These are phyloP conservation scores for Fusarium metavorans DNA, from an alignment of 2,329 filamentous ascomycete species.

Conservation along the genomic window DNA sequence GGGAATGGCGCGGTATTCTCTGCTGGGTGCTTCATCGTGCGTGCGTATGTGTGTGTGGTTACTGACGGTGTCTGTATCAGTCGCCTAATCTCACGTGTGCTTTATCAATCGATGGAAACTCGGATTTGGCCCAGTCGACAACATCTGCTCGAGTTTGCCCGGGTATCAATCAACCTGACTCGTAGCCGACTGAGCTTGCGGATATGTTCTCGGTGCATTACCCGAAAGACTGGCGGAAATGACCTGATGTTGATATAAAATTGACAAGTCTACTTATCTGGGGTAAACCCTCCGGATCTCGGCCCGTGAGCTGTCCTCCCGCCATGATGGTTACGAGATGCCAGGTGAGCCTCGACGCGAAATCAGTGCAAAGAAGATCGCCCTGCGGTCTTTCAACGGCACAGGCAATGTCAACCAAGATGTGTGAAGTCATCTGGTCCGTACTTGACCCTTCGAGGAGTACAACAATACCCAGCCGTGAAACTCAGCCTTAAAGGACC, in stretches of 20 bases:
- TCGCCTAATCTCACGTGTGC: background rate
- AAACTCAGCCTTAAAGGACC: background rate
- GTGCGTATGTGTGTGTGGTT: background rate
- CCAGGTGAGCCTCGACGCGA: background rate
- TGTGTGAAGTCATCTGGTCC: background rate
- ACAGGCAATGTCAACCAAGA: accelerated
- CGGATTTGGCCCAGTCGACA: background rate
- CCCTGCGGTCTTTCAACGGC: background rate
- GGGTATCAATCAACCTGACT: background rate
- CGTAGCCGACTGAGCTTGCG: background rate
- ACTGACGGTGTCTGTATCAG: background rate
- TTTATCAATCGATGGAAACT: background rate
- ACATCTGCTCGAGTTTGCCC: background rate
- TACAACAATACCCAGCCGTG: background rate
- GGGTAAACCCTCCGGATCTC: background rate
- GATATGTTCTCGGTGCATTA: background rate
- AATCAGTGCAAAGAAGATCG: background rate
- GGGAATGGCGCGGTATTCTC: background rate
- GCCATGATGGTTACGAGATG: background rate
- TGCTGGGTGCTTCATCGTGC: background rate
- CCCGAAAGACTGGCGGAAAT: background rate
- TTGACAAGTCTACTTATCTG: background rate
- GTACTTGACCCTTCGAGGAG: background rate
- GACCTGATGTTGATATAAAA: background rate
- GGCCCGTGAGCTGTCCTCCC: background rate